Evolutionary conservation across 129 eudicot species (phyloP), one percentile per base, ranked within the genome.

Genomic region (Deinandra increscens): DNA sequence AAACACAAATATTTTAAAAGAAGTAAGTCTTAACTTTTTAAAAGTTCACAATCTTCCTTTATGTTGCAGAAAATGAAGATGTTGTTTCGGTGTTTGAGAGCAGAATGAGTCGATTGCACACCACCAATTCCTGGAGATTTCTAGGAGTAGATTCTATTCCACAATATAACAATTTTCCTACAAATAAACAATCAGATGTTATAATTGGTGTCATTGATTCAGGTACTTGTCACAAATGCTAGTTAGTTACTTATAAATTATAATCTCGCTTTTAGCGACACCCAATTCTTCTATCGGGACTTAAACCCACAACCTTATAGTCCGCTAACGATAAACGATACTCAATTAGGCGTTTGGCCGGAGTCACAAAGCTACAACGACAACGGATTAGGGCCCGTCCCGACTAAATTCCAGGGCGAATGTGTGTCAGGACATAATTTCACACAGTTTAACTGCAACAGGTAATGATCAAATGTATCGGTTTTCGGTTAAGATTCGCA

Each of bases 331-430:
- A 68, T 7, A 18, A 43, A 49, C 4, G 9, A 59, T 74, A 34
- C 62, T 74, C 17, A 11, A 22, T 45, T 73, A 85, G 91, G 91
- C 11, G 64, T 88, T 36, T 88, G 95, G 95, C 91, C 95, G 11
- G 95, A 88, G 71, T 88, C 95, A 11, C 66, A 79, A 74, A 85
- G 95, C 87, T 88, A 73, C 66, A 54, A 76, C 31, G 88, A 83
- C 54, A 76, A 81, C 3, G 91, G 95, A 51, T 59, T 88, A 37
- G 85, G 81, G n/a, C 88, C 88, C 10, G 78, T 79, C 12, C 91
- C 91, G 4, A 41, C 55, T 5, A 88, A 62, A 56, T 88, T 88
- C 73, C 76, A 79, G 74, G 90, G 95, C 38, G 81, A 79, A 70
- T 85, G 95, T 73, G 66, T 68, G 37, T 69, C 78, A 1, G 95